Conservation (phyloP, 2,329 filamentous ascomycete species). For the Aspergillus udagawae region DNA sequence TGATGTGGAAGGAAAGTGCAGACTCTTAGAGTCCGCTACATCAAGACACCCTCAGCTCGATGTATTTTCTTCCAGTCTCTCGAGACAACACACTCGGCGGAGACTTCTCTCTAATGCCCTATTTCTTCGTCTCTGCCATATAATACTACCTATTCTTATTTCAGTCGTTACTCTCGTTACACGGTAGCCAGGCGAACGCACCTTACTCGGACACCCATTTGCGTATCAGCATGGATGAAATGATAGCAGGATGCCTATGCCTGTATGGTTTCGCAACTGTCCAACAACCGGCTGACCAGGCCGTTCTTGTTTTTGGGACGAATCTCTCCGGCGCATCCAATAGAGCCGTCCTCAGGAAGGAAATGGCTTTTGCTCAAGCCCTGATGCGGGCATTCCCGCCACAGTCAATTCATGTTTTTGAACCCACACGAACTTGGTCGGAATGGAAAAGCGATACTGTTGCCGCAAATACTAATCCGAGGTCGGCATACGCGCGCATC, state of each 20-base stretch:
- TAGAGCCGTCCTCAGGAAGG: not conserved
- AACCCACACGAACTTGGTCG: slow-evolving; percentile 1
- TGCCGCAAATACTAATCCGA: not conserved
- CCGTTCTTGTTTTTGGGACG: not conserved
- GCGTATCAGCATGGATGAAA: not conserved
- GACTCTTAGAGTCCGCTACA: not conserved
- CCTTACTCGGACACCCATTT: not conserved
- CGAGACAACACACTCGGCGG: not conserved
- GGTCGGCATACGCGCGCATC: not conserved
- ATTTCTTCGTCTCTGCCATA: not conserved
- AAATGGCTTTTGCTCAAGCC: not conserved
- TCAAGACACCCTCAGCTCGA: not conserved
- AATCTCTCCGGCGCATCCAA: not conserved
- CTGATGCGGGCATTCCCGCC: not conserved
- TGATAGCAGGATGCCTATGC: not conserved
- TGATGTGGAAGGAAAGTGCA: not conserved
- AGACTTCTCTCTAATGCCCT: not conserved
- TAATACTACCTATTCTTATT: not conserved
- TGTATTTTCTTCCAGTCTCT: not conserved
- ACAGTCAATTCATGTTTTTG: not conserved
- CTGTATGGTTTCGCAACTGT: not conserved
- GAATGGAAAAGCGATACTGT: not conserved
- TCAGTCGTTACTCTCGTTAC: not conserved
- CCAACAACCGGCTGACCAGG: not conserved
- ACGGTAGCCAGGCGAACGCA: not conserved